A percentile compares a stretch with the other conserved stretches of the same genome.
Conservation (phyloP, 495 filamentous ascomycete species). For the Xylaria scruposa region DNA sequence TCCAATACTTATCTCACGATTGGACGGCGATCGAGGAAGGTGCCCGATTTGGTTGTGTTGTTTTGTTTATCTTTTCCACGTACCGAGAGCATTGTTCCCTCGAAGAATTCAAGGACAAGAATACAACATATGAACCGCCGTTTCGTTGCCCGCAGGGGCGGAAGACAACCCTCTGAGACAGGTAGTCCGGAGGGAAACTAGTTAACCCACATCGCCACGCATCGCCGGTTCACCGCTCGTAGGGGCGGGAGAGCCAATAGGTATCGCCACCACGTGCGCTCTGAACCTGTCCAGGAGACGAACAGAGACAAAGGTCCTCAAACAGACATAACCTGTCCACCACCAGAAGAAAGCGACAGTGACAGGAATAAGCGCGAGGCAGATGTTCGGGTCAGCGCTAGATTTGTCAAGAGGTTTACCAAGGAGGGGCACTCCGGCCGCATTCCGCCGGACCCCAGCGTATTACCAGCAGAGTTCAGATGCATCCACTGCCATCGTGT, state of each 20-base stretch:
- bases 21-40: neutral
- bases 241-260: neutral
- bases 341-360: neutral
- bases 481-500: conserved; percentile 12
- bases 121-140: neutral
- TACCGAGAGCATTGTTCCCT: neutral
- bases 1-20: too few species aligned
- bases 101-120: neutral
- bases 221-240: neutral
- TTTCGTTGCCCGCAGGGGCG: neutral
- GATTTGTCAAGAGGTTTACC: neutral
- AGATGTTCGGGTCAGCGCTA: neutral
- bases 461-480: neutral
- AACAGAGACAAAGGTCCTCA: neutral
- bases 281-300: neutral
- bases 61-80: neutral
- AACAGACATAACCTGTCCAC: neutral
- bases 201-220: neutral
- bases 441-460: neutral
- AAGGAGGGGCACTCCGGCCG: neutral
- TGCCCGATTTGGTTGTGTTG: neutral
- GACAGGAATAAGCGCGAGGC: conserved; percentile 7
- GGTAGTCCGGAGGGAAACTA: neutral
- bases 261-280: neutral
- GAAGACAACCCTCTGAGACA: neutral